phyloP scores from a whole-genome alignment of 1,284 basidiomycete species.

The Anthracocystis panici-leucophaei region DNA sequence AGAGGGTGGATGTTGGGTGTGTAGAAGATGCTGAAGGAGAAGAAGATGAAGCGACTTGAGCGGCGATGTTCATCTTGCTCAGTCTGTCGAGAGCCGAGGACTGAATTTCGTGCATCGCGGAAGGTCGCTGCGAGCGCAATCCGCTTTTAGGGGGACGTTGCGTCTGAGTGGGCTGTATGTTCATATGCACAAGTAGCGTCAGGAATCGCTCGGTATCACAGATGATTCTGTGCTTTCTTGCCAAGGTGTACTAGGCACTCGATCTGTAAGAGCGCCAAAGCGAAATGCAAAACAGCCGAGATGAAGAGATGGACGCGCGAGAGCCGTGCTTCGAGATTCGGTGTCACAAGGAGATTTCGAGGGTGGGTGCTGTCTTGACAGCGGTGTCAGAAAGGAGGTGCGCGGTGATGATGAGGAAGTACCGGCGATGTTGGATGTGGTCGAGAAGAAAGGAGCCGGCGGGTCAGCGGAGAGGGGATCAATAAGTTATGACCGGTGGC shows the following conservation, averaged over 20 bases:
- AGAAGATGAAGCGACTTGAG: slow-evolving; percentile 1
- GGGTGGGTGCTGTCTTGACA: no score
- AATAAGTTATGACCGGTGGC: slow-evolving; percentile 8
- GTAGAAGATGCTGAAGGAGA: slow-evolving; percentile 11
- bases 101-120: slow-evolving; percentile 7
- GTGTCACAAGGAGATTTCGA: no score
- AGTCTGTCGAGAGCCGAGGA: slow-evolving; percentile 2
- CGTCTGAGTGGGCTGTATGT: slow-evolving; percentile 3
- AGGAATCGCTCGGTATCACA: background rate
- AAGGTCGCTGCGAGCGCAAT: slow-evolving; percentile 4
- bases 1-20: background rate
- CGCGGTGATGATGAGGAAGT: background rate
- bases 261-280: background rate
- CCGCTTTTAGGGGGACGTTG: background rate
- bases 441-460: slow-evolving; percentile 8
- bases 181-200: background rate
- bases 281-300: background rate
- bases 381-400: background rate
- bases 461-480: background rate
- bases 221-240: background rate
- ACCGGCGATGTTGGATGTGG: slow-evolving; percentile 1
- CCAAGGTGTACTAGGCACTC: no score
- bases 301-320: no score
- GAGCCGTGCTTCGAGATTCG: no score
- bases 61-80: background rate